Conservation (phyloP, 495 filamentous ascomycete species). For the Podospora appendiculata region DNA sequence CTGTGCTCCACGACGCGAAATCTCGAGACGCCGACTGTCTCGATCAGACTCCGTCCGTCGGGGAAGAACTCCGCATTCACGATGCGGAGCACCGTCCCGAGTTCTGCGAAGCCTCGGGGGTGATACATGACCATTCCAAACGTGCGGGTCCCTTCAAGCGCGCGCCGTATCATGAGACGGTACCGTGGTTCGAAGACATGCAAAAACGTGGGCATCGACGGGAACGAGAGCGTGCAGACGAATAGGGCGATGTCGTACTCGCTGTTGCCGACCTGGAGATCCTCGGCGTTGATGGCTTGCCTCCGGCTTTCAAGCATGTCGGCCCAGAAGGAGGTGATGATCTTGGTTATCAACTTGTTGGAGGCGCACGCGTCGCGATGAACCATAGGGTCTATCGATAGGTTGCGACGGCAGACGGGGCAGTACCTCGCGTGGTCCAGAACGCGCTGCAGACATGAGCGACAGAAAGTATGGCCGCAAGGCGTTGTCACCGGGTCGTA, state of each 20-base stretch:
- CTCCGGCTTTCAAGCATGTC: slow-evolving; percentile 52
- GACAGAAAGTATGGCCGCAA: slow-evolving; percentile 88
- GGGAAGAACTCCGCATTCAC: slow-evolving; percentile 61
- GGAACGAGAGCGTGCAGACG: slow-evolving; percentile 73
- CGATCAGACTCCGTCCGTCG: slow-evolving; percentile 74
- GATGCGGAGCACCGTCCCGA: slow-evolving; percentile 73
- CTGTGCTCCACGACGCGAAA: slow-evolving; percentile 62
- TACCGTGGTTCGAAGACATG: slow-evolving; percentile 92
- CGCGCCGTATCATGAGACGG: slow-evolving; percentile 77
- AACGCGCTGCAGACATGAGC: slow-evolving; percentile 63
- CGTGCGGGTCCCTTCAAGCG: slow-evolving; percentile 58
- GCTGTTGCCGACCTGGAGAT: slow-evolving; percentile 28
- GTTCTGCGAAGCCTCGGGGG: slow-evolving; percentile 53
- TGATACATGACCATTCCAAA: slow-evolving; percentile 77
- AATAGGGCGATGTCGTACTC: slow-evolving; percentile 67
- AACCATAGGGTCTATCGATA: slow-evolving; percentile 53
- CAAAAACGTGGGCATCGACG: slow-evolving; percentile 74
- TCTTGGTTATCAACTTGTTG: slow-evolving; percentile 52
- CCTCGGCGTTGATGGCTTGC: slow-evolving; percentile 43
- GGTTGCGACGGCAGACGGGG: slow-evolving; percentile 63
- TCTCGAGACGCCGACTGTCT: slow-evolving; percentile 64
- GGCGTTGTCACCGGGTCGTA: slow-evolving; percentile 73
- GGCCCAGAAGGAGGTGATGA: slow-evolving; percentile 59
- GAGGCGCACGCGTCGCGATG: slow-evolving; percentile 40
- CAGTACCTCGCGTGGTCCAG: slow-evolving; percentile 71